These are phyloP conservation scores for Aspergillus egyptiacus DNA, from an alignment of 495 filamentous ascomycete genomes.

Conservation along the genomic window DNA sequence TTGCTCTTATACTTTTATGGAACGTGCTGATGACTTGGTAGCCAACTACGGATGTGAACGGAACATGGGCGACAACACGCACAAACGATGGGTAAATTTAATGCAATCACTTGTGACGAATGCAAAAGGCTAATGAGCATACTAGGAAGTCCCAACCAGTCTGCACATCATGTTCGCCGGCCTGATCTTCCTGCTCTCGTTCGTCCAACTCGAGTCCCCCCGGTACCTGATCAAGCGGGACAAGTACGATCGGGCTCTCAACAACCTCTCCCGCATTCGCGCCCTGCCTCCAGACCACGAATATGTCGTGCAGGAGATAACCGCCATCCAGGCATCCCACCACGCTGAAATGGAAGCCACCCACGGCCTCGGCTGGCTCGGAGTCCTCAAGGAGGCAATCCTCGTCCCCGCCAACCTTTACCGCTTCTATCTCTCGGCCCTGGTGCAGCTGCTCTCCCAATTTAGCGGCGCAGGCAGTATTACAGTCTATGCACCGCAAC, in stretches of 20 bases:
- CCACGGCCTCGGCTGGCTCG: conserved; percentile 46
- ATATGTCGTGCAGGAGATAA: conserved; percentile 52
- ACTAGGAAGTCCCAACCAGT: conserved; percentile 56
- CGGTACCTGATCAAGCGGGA: conserved; percentile 55
- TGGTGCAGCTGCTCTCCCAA: conserved; percentile 57
- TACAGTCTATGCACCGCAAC: conserved; percentile 60
- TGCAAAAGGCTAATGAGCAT: too few relatives aligned
- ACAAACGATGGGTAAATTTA: conserved; percentile 51
- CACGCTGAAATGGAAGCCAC: conserved; percentile 64
- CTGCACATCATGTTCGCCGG: conserved; percentile 69
- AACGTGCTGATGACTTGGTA: too few relatives aligned
- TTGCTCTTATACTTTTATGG: too few relatives aligned
- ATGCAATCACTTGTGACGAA: too few relatives aligned
- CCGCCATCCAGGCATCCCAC: conserved; percentile 58
- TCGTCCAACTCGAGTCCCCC: conserved; percentile 61
- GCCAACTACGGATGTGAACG: conserved; percentile 51
- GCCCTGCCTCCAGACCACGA: conserved; percentile 38
- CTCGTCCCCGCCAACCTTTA: conserved; percentile 56
- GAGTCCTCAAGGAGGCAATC: conserved; percentile 56
- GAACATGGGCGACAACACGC: conserved; percentile 50
- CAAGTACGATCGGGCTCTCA: conserved; percentile 48
- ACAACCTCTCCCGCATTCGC: conserved; percentile 34
- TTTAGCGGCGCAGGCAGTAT: conserved; percentile 67
- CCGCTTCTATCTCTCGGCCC: conserved; percentile 52
- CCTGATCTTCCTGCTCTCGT: conserved; percentile 57